Base-by-base conservation (phyloP, 169 alveolate species). In the Theileria orientalis region DNA sequence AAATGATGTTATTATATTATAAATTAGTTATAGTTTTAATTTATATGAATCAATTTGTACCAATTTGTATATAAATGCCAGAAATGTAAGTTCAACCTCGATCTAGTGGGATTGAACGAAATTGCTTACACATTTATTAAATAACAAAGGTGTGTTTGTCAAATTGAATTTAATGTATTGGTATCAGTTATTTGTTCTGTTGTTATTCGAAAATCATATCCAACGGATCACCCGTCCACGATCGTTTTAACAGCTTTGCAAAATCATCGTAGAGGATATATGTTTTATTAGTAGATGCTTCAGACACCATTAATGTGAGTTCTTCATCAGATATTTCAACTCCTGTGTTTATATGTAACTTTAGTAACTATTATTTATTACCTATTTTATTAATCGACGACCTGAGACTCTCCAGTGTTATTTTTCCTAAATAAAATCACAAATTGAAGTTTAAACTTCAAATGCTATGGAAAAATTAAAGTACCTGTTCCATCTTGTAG, bases 401-500 rank as follows among this genome's bases (percentile, higher is more conserved):
- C 51, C 54, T 54, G 25, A 82, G 69, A 42, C 89, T 82, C 21
- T 64, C 70, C 14, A 49, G 35, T 35, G 89, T 82, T n/a, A 82
- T 82, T 57, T 68, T 74, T 33, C 85, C 89, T 82, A 83, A 6
- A 35, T 16, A 35, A 35, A 21, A 2, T 40, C 16, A 44, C 23
- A 62, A 23, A 62, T 25, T 25, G 23, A 0, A 0, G 27, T 7
- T 16, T 40, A 0, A n/a, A n/a, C n/a, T n/a, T n/a, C n/a, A n/a
- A n/a, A n/a, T n/a, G n/a, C n/a, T n/a, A n/a, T n/a, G n/a, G n/a
- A n/a, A n/a, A n/a, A n/a, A n/a, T n/a, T n/a, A n/a, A n/a, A n/a
- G n/a, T 42, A 82, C 89, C 89, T 13, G 73, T 40, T 7, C 85
- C 89, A 57, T 74, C 89, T 46, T 82, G 78, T 16, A 82, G 74